Conservation (phyloP, 1,284 basidiomycete genomes). For the Crocinoboletus sp. region DNA sequence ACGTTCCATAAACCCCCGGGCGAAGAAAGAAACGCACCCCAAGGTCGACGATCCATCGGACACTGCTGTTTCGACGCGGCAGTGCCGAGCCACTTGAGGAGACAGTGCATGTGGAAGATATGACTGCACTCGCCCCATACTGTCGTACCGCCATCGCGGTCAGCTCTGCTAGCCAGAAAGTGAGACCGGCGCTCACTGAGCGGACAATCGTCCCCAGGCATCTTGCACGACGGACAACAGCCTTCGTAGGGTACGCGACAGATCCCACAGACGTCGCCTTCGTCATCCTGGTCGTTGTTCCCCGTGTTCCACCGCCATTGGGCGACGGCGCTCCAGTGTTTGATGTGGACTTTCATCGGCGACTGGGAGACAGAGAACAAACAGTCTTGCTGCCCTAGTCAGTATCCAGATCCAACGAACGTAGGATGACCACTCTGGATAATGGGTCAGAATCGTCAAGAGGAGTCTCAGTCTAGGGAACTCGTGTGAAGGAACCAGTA, state of each 20-base stretch:
- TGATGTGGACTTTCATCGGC: constrained; percentile 84
- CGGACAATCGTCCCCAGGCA: constrained; percentile 96
- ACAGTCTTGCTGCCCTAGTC: no score
- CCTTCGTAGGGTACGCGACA: constrained; percentile 90
- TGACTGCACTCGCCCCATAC: constrained; percentile 97
- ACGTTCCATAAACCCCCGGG: no score
- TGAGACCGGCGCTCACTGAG: constrained; percentile 66
- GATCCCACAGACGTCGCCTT: constrained; percentile 91
- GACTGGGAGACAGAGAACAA: no score
- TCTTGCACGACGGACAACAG: constrained; percentile 90
- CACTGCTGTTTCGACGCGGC: constrained; percentile 86
- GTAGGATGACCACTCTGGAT: no score
- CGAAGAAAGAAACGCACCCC: constrained; percentile 64
- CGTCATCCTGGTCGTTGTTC: constrained; percentile 56
- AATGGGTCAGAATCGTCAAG: no score
- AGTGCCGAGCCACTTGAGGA: constrained; percentile 91
- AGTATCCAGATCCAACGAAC: no score
- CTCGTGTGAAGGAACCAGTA: no score
- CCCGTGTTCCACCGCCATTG: constrained; percentile 85
- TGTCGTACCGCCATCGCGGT: no score
- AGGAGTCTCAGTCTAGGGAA: no score
- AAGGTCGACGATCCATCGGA: constrained; percentile 89
- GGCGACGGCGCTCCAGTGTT: constrained; percentile 81
- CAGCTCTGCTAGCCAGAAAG: no score
- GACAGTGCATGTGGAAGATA: constrained; percentile 93